Base-by-base conservation (phyloP, 2,329 filamentous ascomycete genomes). In the Ophiosphaerella korrae region DNA sequence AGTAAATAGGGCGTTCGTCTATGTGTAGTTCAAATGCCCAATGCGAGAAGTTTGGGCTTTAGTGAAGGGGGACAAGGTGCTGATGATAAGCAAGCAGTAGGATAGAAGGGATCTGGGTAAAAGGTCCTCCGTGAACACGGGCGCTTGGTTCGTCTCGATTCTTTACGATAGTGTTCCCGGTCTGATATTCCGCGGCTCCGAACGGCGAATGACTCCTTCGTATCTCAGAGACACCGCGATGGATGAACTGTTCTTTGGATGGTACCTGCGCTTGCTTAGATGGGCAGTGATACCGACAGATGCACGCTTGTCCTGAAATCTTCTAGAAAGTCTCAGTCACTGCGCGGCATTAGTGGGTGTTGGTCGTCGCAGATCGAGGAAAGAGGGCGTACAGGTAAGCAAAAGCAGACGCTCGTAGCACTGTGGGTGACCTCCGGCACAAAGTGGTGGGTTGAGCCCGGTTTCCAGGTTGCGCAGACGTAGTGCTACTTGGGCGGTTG, bases 381-480 rank as follows among this genome's bases (percentile, higher is more conserved):
- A 67, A 66, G 66, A 69, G 67, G 71, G 71, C 71, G 72, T 70
- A 76, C 72, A 72, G 62, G 53, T 58, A 53, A 66, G 58, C 68
- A 68, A 70, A 72, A 72, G 64, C 60, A 72, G 66, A 67, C 64
- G 49, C 35, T 63, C 57, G 70, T 71, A 72, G 52, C 62, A 75
- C 72, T 50, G 64, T 62, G 66, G 66, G 63, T 65, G 62, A 62
- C 59, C 51, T 70, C 63, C 64, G 64, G 69, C 60, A 64, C 65
- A 52, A 53, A 71, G 71, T 50, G 56, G 58, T 74, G 64, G 69
- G 70, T 68, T 68, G 63, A 64, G 68, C 73, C 76, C 75, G 70
- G 58, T 71, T 74, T 72, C 71, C 74, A 74, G 76, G 75, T 76
- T 72, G 76, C 73, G 76, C 75, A 78, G 74, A 75, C 68, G 73